A percentile compares a stretch with the other conserved stretches of the same genome.
phyloP scores from a whole-genome alignment of 108 stramenopile genomes.

The Ochromonas danica region DNA sequence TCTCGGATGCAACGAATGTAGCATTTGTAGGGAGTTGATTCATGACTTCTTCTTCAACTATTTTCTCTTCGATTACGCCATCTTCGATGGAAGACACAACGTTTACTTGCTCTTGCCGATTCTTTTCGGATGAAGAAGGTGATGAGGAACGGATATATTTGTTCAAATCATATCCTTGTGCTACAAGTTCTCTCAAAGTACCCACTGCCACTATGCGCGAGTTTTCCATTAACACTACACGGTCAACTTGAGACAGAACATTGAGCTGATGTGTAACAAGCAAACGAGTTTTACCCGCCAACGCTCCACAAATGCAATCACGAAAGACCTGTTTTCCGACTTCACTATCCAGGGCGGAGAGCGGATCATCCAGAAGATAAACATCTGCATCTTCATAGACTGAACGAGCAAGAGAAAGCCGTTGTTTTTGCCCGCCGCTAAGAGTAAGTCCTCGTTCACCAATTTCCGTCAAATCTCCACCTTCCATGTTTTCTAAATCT shows the following conservation, averaged over 20 bases:
- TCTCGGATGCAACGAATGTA: no score
- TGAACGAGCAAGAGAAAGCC: conserved; percentile 66
- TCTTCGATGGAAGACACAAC: not conserved
- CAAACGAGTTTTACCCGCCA: conserved; percentile 60
- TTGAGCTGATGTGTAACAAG: conserved; percentile 85
- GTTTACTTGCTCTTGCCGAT: not conserved
- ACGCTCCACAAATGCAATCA: conserved; percentile 36
- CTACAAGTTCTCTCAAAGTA: conserved; percentile 49
- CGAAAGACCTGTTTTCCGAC: conserved; percentile 75
- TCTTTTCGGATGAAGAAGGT: no score
- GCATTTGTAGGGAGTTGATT: not conserved
- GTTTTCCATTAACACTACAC: conserved; percentile 68
- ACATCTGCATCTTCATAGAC: conserved; percentile 76
- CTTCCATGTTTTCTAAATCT: conserved; percentile 39
- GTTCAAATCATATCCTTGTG: conserved; percentile 51
- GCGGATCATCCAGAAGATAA: conserved; percentile 79
- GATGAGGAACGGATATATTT: conserved; percentile 35
- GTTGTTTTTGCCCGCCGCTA: conserved; percentile 79
- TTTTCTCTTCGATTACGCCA: no score
- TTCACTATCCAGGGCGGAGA: conserved; percentile 84
- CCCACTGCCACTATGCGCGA: conserved; percentile 60
- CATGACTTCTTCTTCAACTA: not conserved
- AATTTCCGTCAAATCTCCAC: conserved; percentile 68
- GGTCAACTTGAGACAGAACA: conserved; percentile 68
- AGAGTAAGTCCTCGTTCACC: conserved; percentile 89